Conservation (phyloP, 805 yeast genomes). For the Starmera caribaea region DNA sequence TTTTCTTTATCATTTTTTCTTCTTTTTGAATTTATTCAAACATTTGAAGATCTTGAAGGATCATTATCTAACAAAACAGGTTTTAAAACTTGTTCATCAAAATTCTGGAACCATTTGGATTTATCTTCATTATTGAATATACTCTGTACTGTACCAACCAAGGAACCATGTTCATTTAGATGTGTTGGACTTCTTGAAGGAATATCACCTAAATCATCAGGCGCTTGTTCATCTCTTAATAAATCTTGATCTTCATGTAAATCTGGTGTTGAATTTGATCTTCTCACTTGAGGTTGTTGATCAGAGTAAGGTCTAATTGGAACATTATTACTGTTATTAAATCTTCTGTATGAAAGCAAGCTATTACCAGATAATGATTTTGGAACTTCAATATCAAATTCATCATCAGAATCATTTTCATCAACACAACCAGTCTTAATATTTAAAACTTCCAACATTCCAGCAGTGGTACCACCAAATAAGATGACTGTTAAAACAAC, state of each 20-base stretch:
- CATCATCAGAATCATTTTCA: constrained; percentile 83
- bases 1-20: background rate
- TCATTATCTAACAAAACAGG: constrained; percentile 74
- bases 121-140: constrained; percentile 53
- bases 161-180: constrained; percentile 2
- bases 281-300: constrained; percentile 1
- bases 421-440: constrained; percentile 87
- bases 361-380: constrained; percentile 11
- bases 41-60: background rate
- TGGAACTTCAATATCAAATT: constrained; percentile 84
- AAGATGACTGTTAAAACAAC: constrained; percentile 93
- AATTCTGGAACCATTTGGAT: constrained; percentile 85
- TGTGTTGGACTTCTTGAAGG: constrained; percentile 16
- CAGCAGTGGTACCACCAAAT: constrained; percentile 97
- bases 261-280: constrained; percentile 13
- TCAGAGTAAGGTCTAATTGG: constrained; percentile 20
- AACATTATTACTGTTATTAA: background rate
- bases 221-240: constrained; percentile 14
- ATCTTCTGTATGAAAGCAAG: constrained; percentile 12
- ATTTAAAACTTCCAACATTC: constrained; percentile 91
- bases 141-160: constrained; percentile 16
- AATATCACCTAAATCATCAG: constrained; percentile 14
- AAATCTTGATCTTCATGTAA: constrained; percentile 13
- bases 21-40: background rate
- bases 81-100: constrained; percentile 89